Evolutionary conservation across 495 filamentous ascomycete genomes (phyloP).

Genomic region (Penicillium fimorum): DNA sequence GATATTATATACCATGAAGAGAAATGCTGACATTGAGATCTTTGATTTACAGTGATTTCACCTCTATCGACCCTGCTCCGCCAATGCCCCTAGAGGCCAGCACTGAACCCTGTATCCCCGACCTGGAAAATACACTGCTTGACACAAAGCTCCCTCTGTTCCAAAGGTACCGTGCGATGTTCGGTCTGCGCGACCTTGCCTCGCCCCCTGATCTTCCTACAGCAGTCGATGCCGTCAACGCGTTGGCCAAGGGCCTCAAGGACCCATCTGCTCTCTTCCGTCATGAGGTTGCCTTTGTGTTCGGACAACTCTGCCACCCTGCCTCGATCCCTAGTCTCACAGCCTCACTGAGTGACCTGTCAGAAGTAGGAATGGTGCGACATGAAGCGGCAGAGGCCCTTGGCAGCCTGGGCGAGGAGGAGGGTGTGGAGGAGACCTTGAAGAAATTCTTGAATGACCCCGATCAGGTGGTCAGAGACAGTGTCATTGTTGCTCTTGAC

Average conservation of each 20-base stretch:
- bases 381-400: conserved; percentile 97
- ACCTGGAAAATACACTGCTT: conserved; percentile 72
- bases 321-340: conserved; percentile 91
- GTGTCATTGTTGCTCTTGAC: conserved; percentile 90
- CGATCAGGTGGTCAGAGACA: conserved; percentile 91
- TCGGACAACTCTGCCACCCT: conserved; percentile 91
- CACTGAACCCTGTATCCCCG: conserved; percentile 59
- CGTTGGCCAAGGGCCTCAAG: conserved; percentile 80
- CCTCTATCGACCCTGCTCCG: conserved; percentile 93
- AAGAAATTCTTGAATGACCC: conserved; percentile 83
- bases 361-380: conserved; percentile 91
- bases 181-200: conserved; percentile 87
- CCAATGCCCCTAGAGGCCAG: conserved; percentile 65
- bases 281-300: conserved; percentile 98
- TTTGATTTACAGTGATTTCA: conserved; percentile 68
- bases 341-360: conserved; percentile 68
- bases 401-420: conserved; percentile 90
- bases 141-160: conserved; percentile 80
- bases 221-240: conserved; percentile 75
- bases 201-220: conserved; percentile 89
- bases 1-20: background rate
- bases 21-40: conserved; percentile 13
- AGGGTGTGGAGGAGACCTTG: conserved; percentile 84
- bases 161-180: conserved; percentile 95
- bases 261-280: conserved; percentile 93